phyloP scores from a whole-genome alignment of 2,329 filamentous ascomycete genomes.

The Dactylonectria estremocensis region DNA sequence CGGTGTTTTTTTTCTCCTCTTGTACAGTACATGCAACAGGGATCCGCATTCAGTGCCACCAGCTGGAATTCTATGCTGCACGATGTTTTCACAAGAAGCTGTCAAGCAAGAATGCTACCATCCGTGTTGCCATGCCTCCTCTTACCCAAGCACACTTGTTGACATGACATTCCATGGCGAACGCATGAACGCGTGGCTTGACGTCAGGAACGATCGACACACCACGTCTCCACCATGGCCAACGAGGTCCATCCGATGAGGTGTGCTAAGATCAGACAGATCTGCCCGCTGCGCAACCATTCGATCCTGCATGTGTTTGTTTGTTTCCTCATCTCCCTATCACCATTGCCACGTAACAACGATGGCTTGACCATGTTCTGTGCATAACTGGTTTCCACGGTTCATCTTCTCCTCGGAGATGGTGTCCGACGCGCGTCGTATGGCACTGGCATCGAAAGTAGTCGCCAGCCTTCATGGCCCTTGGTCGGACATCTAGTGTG shows the following conservation, averaged over 20 bases:
- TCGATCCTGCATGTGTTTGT: neutral
- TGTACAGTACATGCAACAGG: slow-evolving; percentile 5
- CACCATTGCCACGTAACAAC: neutral
- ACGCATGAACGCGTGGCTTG: slow-evolving; percentile 4
- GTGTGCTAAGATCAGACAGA: slow-evolving; percentile 1
- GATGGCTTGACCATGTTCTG: neutral
- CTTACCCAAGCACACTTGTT: neutral
- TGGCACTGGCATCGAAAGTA: slow-evolving; percentile 1
- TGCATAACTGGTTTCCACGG: slow-evolving; percentile 12
- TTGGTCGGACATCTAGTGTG: neutral
- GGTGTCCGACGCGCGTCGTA: slow-evolving; percentile 25
- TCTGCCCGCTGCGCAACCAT: slow-evolving; percentile 1
- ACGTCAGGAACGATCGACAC: slow-evolving; percentile 8
- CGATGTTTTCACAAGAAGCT: neutral
- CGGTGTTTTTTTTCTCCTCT: neutral
- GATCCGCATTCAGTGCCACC: neutral
- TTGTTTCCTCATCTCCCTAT: neutral
- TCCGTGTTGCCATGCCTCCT: neutral
- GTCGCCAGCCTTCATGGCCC: neutral
- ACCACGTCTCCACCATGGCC: neutral
- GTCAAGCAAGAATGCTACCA: neutral
- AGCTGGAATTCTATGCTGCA: neutral
- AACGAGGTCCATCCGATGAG: neutral
- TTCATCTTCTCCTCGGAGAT: slow-evolving; percentile 13
- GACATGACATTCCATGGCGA: neutral